phyloP scores from a whole-genome alignment of 371 early-diverging fungal species.

The Entomophthora muscae region DNA sequence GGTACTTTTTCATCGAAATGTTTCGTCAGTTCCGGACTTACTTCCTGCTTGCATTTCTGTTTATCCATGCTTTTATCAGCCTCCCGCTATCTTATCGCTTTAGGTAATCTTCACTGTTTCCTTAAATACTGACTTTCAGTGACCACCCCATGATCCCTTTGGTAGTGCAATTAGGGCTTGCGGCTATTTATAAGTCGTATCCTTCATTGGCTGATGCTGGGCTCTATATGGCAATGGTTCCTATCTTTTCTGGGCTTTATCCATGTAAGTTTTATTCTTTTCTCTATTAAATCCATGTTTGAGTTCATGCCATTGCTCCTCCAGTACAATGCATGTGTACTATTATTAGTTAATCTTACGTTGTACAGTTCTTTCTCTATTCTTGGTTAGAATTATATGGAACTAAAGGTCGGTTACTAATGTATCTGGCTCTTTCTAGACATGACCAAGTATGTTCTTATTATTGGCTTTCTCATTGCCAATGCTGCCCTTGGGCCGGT shows the following conservation, averaged over 20 bases:
- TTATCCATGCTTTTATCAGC: slow-evolving; percentile 64
- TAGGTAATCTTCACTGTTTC: slow-evolving; percentile 22
- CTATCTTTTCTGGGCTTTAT: slow-evolving; percentile 59
- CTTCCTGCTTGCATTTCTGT: slow-evolving; percentile 80
- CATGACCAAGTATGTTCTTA: slow-evolving; percentile 42
- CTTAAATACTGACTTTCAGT: neutral
- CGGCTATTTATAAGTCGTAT: slow-evolving; percentile 77
- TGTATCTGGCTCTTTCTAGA: no score
- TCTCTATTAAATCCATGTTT: no score
- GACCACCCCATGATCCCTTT: neutral
- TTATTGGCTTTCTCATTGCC: slow-evolving; percentile 46
- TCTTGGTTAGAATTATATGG: no score
- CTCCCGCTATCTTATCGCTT: slow-evolving; percentile 60
- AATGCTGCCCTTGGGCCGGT: slow-evolving; percentile 66
- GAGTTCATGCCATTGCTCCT: no score
- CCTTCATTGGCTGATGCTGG: slow-evolving; percentile 73
- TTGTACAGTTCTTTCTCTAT: no score
- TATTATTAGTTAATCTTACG: no score
- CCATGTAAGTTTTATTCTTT: no score
- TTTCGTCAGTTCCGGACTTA: slow-evolving; percentile 92
- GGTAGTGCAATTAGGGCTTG: slow-evolving; percentile 23
- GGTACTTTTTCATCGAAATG: slow-evolving; percentile 97
- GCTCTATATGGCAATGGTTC: slow-evolving; percentile 58
- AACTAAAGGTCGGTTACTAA: no score
- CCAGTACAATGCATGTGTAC: no score